Percentiles rank a stretch among this genome's conserved stretches.
Conservation (phyloP, 2,329 filamentous ascomycete genomes). For the Thelonectria discophora region DNA sequence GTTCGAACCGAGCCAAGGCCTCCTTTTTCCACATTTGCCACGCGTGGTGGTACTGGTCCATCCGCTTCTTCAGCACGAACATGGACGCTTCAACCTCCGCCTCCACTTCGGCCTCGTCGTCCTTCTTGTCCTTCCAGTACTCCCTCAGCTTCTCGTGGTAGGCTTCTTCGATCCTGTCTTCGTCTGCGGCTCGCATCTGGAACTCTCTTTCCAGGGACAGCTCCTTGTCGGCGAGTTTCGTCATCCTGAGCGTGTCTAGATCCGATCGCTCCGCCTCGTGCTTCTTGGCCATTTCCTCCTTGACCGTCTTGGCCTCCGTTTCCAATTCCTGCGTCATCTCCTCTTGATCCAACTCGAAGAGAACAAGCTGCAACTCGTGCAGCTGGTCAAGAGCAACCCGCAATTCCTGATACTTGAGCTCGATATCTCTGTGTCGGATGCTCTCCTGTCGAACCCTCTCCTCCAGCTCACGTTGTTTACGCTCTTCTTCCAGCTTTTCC, state of each 20-base stretch:
- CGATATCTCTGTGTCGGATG: conserved; percentile 51
- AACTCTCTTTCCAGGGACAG: conserved; percentile 52
- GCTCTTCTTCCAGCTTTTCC: too few species aligned
- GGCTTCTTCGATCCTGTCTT: conserved; percentile 54
- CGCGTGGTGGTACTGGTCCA: conserved; percentile 53
- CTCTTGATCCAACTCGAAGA: conserved; percentile 51
- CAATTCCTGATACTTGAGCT: conserved; percentile 51
- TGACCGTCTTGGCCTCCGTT: conserved; percentile 34
- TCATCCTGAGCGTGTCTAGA: conserved; percentile 38
- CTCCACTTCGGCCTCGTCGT: conserved; percentile 45
- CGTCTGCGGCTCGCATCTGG: conserved; percentile 50
- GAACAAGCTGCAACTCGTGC: conserved; percentile 53
- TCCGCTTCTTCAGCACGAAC: conserved; percentile 47
- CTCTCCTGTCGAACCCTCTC: conserved; percentile 53
- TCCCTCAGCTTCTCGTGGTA: conserved; percentile 52
- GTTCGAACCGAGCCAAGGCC: conserved; percentile 51
- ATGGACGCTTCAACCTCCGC: conserved; percentile 47
- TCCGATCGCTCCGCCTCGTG: conserved; percentile 47
- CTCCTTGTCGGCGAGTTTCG: conserved; percentile 48
- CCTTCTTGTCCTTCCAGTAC: conserved; percentile 51
- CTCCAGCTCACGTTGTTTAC: conserved; percentile 48
- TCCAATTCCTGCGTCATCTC: conserved; percentile 44
- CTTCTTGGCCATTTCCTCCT: conserved; percentile 45
- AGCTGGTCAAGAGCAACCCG: conserved; percentile 49
- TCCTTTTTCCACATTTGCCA: conserved; percentile 54